These are phyloP conservation scores for Thalassiosira sp. DNA, from an alignment of 352 stramenopile genomes.

Conservation along the genomic window DNA sequence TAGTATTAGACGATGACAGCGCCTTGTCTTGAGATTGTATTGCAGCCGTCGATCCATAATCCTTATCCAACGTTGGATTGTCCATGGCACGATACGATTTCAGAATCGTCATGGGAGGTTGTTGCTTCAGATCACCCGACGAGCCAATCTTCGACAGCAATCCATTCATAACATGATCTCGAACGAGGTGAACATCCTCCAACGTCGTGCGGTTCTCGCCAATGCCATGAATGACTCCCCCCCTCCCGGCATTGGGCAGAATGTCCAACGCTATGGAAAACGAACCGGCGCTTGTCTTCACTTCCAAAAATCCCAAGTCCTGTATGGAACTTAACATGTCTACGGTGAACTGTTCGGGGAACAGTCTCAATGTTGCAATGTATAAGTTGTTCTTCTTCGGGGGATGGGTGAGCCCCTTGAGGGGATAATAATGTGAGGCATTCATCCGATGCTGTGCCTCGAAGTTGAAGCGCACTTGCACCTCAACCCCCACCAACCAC, in stretches of 20 bases:
- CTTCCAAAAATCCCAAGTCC: conserved; percentile 67
- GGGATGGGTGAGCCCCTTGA: conserved; percentile 21
- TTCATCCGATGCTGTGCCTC: conserved; percentile 7
- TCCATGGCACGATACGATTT: conserved; percentile 28
- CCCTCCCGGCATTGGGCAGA: conserved; percentile 37
- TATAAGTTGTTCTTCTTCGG: conserved; percentile 48
- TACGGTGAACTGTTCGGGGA: conserved; percentile 42
- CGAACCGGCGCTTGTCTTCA: conserved; percentile 54
- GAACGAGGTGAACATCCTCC: conserved; percentile 35
- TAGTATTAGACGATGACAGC: too few relatives aligned
- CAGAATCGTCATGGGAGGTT: not conserved
- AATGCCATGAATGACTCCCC: conserved; percentile 36
- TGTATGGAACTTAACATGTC: conserved; percentile 31
- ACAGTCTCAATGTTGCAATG: conserved; percentile 50
- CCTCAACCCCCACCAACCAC: conserved; percentile 49
- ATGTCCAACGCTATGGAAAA: conserved; percentile 70
- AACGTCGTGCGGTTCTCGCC: conserved; percentile 30
- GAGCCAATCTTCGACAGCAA: not conserved
- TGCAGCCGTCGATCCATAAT: not conserved
- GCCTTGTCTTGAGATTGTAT: not conserved
- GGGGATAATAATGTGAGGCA: conserved; percentile 32
- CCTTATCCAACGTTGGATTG: not conserved
- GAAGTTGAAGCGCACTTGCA: not conserved
- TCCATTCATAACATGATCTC: conserved; percentile 20
- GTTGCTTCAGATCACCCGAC: not conserved